Evolutionary conservation across 306 rosid genomes (phyloP).

Genomic region (Ormosia semicastrata): DNA sequence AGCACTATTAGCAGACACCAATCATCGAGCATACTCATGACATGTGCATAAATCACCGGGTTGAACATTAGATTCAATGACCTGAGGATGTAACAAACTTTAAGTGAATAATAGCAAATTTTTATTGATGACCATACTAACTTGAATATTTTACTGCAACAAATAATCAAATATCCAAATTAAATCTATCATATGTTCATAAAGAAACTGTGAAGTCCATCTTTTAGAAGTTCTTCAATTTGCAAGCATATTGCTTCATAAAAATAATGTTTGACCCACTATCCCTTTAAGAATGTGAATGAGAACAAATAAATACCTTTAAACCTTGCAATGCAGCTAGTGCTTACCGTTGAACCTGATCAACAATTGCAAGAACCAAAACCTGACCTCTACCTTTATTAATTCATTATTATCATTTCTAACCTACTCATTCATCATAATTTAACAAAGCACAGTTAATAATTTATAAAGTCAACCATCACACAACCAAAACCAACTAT

Average conservation of each 20-base stretch:
- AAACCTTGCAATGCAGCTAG: conserved; percentile 86
- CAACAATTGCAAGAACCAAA: conserved; percentile 89
- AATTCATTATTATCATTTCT: conserved; percentile 32
- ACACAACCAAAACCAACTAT: too few species aligned
- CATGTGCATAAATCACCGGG: too few species aligned
- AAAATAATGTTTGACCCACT: not conserved
- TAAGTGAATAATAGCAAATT: not conserved
- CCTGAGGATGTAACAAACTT: conserved; percentile 38
- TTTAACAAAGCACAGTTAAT: too few species aligned
- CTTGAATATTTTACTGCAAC: not conserved
- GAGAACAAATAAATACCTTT: conserved; percentile 54
- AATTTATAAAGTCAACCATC: too few species aligned
- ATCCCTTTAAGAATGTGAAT: not conserved
- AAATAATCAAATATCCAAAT: not conserved
- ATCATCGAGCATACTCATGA: conserved; percentile 82
- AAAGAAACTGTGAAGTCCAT: too few species aligned
- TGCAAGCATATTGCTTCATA: not conserved
- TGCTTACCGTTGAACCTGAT: conserved; percentile 97
- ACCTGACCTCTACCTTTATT: conserved; percentile 59
- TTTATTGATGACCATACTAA: not conserved
- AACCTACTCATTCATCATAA: conserved; percentile 36
- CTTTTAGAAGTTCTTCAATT: not conserved
- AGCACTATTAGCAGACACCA: conserved; percentile 68
- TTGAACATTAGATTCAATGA: conserved; percentile 66
- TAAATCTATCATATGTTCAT: not conserved